Percentiles rank a stretch among this genome's conserved stretches.
These are phyloP conservation scores for Holtermannia corniformis DNA, from an alignment of 768 basidiomycete species.

Conservation along the genomic window DNA sequence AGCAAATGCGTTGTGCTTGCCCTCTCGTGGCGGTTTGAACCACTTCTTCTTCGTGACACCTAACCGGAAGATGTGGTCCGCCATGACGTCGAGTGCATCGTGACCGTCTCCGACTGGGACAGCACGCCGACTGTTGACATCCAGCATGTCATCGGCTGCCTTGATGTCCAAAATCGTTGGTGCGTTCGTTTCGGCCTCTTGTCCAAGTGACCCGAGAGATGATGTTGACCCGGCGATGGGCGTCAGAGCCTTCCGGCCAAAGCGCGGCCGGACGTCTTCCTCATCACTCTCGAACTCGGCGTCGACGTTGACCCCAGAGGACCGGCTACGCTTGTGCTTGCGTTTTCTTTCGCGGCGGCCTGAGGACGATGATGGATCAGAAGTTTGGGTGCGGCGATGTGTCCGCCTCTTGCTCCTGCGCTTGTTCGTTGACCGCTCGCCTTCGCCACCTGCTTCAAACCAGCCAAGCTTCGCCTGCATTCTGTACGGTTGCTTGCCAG, in stretches of 20 bases:
- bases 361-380: not conserved
- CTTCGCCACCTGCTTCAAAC: not conserved
- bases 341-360: not conserved
- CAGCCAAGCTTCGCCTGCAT: not conserved
- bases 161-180: not conserved
- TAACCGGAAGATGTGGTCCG: conserved; percentile 33
- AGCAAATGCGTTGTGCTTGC: conserved; percentile 15
- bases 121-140: conserved; percentile 9
- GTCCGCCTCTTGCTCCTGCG: too few relatives aligned
- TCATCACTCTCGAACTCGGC: not conserved
- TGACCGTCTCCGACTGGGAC: conserved; percentile 31
- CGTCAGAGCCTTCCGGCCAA: not conserved
- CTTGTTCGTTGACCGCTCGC: too few relatives aligned
- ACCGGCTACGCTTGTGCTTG: not conserved
- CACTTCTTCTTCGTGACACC: conserved; percentile 33
- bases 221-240: not conserved
- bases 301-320: too few relatives aligned
- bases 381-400: too few relatives aligned
- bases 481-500: not conserved
- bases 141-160: not conserved
- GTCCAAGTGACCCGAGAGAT: not conserved
- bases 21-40: conserved; percentile 29
- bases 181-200: not conserved
- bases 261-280: not conserved
- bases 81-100: conserved; percentile 38